Evolutionary conservation across 768 basidiomycete genomes (phyloP), one percentile per base, ranked within the genome.

Genomic region (Collybia nuda): DNA sequence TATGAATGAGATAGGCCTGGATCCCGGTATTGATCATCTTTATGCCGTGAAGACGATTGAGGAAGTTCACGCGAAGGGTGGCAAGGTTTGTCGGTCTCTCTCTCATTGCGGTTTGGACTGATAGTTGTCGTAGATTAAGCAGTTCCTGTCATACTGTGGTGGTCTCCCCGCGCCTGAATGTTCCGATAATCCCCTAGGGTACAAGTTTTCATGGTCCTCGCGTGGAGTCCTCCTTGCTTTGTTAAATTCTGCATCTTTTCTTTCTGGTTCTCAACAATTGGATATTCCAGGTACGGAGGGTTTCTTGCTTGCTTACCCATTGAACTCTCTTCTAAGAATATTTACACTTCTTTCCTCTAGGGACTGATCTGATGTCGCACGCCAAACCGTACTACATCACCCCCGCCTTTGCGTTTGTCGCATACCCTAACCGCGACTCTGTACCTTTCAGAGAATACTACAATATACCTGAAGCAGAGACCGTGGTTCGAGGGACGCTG

Each of bases 161-260:
- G 96, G 96, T 51, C 88, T 98, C 42, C 94, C 95, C 42, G 92
- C 94, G 0, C 91, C 93, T 6, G 87, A 92, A 60, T 88, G 88
- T 63, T 83, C 93, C 3, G 85, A 86, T 62, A 99, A 98, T 75
- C 94, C 97, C 2, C 86, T 98, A 50, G 96, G 96, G 9, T 99
- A 98, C 84, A 98, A 98, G 69, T 98, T 99, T 75, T 97, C 93
- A 32, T 98, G 97, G 97, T 96, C 93, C 6, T 90, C 94, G 6
- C 88, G 93, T 18, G 96, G 95, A 45, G 94, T 95, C 39, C 86
- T 99, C 48, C 88, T 98, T 58, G 96, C 97, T 2, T 82, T 98
- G 45, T 82, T 94, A 60, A 98, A 98, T 76, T 76, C 81, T 29
- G 97, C 93, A 17, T 85, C 89, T 2, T 94, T 87, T 73, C 76